These are phyloP conservation scores for Cladosporium sp. DNA, from an alignment of 2,329 filamentous ascomycete species.

Conservation along the genomic window DNA sequence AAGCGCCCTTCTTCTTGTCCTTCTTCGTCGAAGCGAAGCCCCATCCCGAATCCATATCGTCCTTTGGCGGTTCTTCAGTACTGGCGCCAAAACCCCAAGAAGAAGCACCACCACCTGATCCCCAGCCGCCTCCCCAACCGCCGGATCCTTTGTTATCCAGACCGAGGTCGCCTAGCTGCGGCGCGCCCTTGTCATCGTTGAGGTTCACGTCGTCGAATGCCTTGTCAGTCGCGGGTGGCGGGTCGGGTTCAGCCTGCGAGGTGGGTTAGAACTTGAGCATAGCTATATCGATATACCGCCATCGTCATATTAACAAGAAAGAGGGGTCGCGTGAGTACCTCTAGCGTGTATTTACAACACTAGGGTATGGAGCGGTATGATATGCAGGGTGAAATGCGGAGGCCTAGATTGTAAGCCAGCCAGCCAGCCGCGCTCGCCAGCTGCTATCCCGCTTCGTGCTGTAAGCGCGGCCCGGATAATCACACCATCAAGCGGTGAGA, in stretches of 20 bases:
- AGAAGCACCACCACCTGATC: constrained; percentile 19
- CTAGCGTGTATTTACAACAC: constrained; percentile 10
- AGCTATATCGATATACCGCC: constrained; percentile 8
- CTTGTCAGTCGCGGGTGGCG: constrained; percentile 31
- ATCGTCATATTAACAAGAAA: not conserved
- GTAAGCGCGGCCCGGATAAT: constrained; percentile 9
- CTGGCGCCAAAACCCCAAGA: constrained; percentile 33
- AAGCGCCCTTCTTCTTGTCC: constrained; percentile 32
- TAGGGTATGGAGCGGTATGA: constrained; percentile 8
- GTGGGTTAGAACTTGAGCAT: constrained; percentile 3
- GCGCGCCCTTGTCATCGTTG: constrained; percentile 40
- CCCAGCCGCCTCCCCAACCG: constrained; percentile 34
- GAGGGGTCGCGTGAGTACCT: constrained; percentile 12
- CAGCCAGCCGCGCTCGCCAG: constrained; percentile 5
- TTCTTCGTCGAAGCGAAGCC: constrained; percentile 32
- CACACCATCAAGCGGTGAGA: constrained; percentile 12
- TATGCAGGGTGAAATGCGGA: constrained; percentile 9
- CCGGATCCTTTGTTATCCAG: constrained; percentile 28
- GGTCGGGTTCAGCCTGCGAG: constrained; percentile 25
- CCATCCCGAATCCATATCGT: constrained; percentile 21
- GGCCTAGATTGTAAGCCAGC: constrained; percentile 7
- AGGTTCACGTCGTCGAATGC: constrained; percentile 45
- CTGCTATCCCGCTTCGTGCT: constrained; percentile 1
- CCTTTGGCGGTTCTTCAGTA: constrained; percentile 24
- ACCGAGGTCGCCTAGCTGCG: constrained; percentile 46